A percentile compares a stretch with the other conserved stretches of the same genome.
These are phyloP conservation scores for Abelmoschus esculentus DNA, from an alignment of 345 rosid species.

Conservation along the genomic window DNA sequence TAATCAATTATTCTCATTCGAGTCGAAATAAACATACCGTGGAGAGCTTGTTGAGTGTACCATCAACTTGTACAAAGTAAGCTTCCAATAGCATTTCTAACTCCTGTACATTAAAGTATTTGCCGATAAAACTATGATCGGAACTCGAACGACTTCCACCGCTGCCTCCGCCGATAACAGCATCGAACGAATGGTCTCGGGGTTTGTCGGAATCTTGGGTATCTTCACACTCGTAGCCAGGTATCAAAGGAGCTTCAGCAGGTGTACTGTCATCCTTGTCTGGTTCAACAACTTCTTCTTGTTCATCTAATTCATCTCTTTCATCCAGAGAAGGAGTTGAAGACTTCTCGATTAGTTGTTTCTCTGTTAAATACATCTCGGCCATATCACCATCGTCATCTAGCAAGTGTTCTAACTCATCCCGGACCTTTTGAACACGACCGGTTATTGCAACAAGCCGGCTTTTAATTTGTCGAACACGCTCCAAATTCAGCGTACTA, in stretches of 20 bases:
- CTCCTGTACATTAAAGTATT: constrained; percentile 76
- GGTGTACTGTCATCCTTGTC: constrained; percentile 53
- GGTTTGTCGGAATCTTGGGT: constrained; percentile 32
- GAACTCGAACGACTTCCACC: constrained; percentile 60
- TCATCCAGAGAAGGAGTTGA: constrained; percentile 51
- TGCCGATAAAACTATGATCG: constrained; percentile 53
- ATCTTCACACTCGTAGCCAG: constrained; percentile 29
- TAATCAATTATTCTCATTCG: too few relatives aligned
- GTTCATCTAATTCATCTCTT: constrained; percentile 38
- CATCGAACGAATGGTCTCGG: constrained; percentile 41
- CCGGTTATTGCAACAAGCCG: constrained; percentile 65
- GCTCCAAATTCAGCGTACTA: constrained; percentile 64
- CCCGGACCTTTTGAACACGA: constrained; percentile 78
- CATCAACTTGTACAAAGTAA: constrained; percentile 92
- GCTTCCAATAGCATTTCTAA: constrained; percentile 98
- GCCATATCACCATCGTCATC: constrained; percentile 99
- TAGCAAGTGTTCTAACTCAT: constrained; percentile 81
- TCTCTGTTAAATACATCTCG: constrained; percentile 93
- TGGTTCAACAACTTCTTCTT: constrained; percentile 31
- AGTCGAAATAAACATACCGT: constrained; percentile 41
- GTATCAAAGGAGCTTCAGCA: constrained; percentile 37
- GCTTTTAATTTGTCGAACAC: constrained; percentile 62
- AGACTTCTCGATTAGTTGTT: constrained; percentile 62
- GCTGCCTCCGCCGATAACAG: constrained; percentile 41
- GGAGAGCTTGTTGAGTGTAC: constrained; percentile 77